Evolutionary conservation across 2,329 filamentous ascomycete genomes (phyloP).

Genomic region (Fonsecaea erecta): DNA sequence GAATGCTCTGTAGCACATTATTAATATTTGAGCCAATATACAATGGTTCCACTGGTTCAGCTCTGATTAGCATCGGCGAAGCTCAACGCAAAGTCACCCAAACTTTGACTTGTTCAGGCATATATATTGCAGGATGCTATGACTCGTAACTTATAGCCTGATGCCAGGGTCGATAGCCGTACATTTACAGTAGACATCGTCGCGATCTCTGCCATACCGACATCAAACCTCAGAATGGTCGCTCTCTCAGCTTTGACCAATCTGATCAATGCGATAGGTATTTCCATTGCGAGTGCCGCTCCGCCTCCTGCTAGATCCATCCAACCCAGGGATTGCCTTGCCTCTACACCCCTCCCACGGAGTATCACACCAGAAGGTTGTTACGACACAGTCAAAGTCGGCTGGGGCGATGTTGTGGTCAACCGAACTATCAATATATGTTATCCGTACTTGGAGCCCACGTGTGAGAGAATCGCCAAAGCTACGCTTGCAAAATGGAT

Average conservation of each 20-base stretch:
- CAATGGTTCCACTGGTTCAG: background rate
- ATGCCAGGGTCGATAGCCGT: background rate
- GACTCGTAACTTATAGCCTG: background rate
- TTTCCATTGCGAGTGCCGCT: background rate
- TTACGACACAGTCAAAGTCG: background rate
- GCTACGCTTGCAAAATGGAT: slow-evolving; percentile 1
- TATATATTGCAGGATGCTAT: background rate
- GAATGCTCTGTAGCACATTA: background rate
- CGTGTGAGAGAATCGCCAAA: slow-evolving; percentile 1
- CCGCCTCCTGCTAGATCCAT: background rate
- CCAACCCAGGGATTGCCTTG: background rate
- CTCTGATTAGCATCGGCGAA: background rate
- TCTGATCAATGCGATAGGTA: background rate
- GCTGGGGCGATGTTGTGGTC: slow-evolving; percentile 1
- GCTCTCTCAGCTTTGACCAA: background rate
- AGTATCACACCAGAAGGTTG: background rate
- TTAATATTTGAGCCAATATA: background rate
- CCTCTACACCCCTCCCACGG: background rate
- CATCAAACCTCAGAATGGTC: background rate
- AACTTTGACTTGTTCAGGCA: background rate
- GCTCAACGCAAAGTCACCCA: background rate
- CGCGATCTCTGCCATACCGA: background rate
- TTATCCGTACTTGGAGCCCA: background rate
- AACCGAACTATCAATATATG: slow-evolving; percentile 10
- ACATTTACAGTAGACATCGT: background rate